phyloP scores from a whole-genome alignment of 306 rosid species.

The Medicago arabica region DNA sequence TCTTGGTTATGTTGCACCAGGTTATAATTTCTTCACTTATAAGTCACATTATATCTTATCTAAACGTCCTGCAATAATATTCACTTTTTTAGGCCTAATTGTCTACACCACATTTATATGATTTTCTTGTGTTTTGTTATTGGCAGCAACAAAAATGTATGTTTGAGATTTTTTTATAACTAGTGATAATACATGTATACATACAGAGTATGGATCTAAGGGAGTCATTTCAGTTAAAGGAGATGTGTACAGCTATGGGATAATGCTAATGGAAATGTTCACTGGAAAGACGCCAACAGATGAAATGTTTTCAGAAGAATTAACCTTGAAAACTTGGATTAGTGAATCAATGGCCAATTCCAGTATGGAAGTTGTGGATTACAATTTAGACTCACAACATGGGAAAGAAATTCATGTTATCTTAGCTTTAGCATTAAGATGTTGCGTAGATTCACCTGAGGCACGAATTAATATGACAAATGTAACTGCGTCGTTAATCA shows the following conservation, averaged over 20 bases:
- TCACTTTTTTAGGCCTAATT: no score
- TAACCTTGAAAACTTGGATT: slow-evolving; percentile 30
- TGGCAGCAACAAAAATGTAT: no score
- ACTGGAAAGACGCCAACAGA: slow-evolving; percentile 37
- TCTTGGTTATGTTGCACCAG: slow-evolving; percentile 42
- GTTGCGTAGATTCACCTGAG: slow-evolving; percentile 27
- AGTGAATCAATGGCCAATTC: slow-evolving; percentile 26
- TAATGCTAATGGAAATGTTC: slow-evolving; percentile 41
- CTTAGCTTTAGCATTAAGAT: slow-evolving; percentile 25
- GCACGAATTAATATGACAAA: slow-evolving; percentile 26
- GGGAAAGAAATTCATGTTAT: slow-evolving; percentile 32
- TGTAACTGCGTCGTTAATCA: slow-evolving; percentile 10
- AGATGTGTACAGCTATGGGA: slow-evolving; percentile 44
- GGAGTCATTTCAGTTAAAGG: slow-evolving; percentile 34
- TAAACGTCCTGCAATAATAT: no score
- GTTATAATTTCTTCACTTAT: not conserved
- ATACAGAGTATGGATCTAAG: slow-evolving; percentile 39
- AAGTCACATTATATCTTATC: not conserved
- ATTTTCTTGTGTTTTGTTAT: no score
- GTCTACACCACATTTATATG: no score
- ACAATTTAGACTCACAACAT: slow-evolving; percentile 22
- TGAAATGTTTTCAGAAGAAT: slow-evolving; percentile 37
- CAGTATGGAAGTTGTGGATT: slow-evolving; percentile 37
- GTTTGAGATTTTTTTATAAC: not conserved
- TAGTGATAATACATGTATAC: not conserved